Evolutionary conservation across 1,284 basidiomycete species (phyloP), one percentile per base, ranked within the genome.

Genomic region (Phellopilus nigrolimitatus): DNA sequence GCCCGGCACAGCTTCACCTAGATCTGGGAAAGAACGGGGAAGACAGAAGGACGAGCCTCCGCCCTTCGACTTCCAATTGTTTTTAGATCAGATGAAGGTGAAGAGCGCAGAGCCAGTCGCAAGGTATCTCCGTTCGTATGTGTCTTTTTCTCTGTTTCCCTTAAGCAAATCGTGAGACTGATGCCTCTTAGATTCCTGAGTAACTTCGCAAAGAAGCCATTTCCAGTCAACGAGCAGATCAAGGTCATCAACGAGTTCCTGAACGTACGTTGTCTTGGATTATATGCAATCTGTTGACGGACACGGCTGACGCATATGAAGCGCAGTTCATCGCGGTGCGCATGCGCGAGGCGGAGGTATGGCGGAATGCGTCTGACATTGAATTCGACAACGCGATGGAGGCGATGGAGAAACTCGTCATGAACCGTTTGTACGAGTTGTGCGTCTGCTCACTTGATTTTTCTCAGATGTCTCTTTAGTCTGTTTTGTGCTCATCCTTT

Each of bases 321-420:
- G 44, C 25, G 17, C 63, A 95, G 88, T 97, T 97, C 64, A 97
- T 97, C 59, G 73, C 84, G 0, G 73, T 70, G 28, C 88, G 89
- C 62, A 97, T 97, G 94, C 74, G 80, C n/a, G 80, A 83, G 56
- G 78, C 79, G 39, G 92, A 95, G 36, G 69, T 85, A 1, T 95
- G 92, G 93, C 82, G 79, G 61, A 82, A 80, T 54, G 79, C 78
- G 3, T 75, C 80, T 3, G 84, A 91, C 21, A 71, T 72, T 3
- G 95, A 99, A 65, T 97, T 99, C 60, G 97, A 98, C 55, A 95
- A 97, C 61, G 93, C 95, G 0, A 82, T 93, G 71, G 95, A 99
- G 70, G 95, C 94, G 47, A 98, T 99, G 92, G 95, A 99, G 76
- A 99, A 99, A 69, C 80, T 99, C 8, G 93, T 99, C 60, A 99